These are phyloP conservation scores for Aspergillus leporis DNA, from an alignment of 495 filamentous ascomycete species.

Conservation along the genomic window DNA sequence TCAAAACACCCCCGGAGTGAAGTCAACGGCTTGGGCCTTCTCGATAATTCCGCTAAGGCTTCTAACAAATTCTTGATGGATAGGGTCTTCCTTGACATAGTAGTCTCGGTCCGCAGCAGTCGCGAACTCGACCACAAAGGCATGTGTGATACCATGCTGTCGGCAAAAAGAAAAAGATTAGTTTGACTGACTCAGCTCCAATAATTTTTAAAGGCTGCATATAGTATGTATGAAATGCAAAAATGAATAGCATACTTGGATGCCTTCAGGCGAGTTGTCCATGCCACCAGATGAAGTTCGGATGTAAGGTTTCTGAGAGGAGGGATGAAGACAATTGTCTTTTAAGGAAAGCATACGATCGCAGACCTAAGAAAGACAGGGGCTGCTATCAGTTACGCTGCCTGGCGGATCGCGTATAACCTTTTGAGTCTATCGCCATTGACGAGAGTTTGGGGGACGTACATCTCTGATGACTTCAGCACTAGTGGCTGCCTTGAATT, in stretches of 20 bases:
- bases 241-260: conserved; percentile 47
- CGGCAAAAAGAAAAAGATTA: neutral
- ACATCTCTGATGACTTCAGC: conserved; percentile 50
- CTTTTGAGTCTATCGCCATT: too few species aligned
- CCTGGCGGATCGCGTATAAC: too few species aligned
- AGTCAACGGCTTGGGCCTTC: conserved; percentile 45
- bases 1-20: conserved; percentile 15
- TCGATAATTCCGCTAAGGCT: conserved; percentile 33
- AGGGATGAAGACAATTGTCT: conserved; percentile 44
- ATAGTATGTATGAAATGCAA: too few species aligned
- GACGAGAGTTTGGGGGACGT: too few species aligned
- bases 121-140: conserved; percentile 43
- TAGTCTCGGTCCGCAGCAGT: conserved; percentile 42
- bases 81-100: conserved; percentile 42
- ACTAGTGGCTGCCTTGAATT: conserved; percentile 51
- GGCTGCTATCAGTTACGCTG: neutral
- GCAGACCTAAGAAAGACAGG: conserved; percentile 21
- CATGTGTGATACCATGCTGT: conserved; percentile 40
- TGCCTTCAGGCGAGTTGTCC: conserved; percentile 64
- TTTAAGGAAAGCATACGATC: conserved; percentile 36
- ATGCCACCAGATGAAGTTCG: conserved; percentile 55
- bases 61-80: conserved; percentile 36
- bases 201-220: neutral
- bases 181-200: neutral
- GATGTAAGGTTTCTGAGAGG: conserved; percentile 47